Evolutionary conservation across 106 monocot genomes (phyloP), one percentile per base, ranked within the genome.

Genomic region (Platanthera guangdongensis): DNA sequence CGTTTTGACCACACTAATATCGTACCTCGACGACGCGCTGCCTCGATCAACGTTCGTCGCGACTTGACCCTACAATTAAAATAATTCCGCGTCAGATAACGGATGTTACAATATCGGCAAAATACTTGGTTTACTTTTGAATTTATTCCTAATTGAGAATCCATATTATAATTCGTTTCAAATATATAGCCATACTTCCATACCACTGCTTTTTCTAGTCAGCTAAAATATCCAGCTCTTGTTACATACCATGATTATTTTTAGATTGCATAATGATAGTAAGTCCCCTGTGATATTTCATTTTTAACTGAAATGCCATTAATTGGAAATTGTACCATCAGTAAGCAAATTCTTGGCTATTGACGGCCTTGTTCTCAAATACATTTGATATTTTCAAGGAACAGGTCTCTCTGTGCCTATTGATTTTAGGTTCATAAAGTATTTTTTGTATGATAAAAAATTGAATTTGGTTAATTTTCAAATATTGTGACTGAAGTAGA

Each of bases 371-470:
- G 59, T 1, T 6, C 21, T 60, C 7, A 19, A 60, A 1, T 60
- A 18, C 59, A 60, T 9, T 60, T 60, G 6, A 7, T 19, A 60
- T 60, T 60, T 60, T 60, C 59, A 60, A 21, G 21, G 18, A 11
- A 5, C 19, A 60, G 59, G 4, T 21, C 5, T 7, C 11, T 21
- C 21, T 7, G 18, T 60, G 59, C 9, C 19, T 60, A 60, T 21
- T 2, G 22, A 39, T 67, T 67, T 25, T 67, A 67, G 39, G 30
- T 16, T 70, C 47, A 70, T 46, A 25, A n/a, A 48, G 47, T 39
- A 48, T 6, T 14, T 39, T 70, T 70, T 70, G 70, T 48, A 47
- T 70, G 32, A 70, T 48, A 48, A 70, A 48, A 53, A 69, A 48
- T 16, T 47, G 15, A 48, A 48, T 48, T 67, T 70, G 70, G 47